Evolutionary conservation across 768 basidiomycete genomes (phyloP).

Genomic region (Tricholomella constricta): DNA sequence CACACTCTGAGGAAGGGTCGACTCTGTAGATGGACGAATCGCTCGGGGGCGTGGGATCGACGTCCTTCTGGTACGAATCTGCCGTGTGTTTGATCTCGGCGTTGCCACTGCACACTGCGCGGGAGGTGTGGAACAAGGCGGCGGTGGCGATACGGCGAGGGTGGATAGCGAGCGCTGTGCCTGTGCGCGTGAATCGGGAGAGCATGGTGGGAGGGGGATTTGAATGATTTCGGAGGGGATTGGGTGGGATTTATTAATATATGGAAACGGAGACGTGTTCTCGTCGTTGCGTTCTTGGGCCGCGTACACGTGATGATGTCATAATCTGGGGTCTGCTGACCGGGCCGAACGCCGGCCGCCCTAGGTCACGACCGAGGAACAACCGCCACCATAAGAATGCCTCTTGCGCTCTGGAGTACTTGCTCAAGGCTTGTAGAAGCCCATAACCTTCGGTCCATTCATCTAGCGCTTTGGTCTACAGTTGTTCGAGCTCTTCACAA

Average conservation of each 20-base stretch:
- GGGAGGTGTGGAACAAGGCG: constrained; percentile 8
- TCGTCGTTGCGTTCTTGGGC: neutral
- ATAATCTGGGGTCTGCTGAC: neutral
- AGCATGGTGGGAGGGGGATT: constrained; percentile 14
- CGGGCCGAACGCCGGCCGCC: neutral
- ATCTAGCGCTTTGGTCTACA: no score
- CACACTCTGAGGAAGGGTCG: constrained; percentile 43
- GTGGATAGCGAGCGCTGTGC: constrained; percentile 1
- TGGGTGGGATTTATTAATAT: neutral
- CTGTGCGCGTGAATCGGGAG: constrained; percentile 5
- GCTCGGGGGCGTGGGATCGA: constrained; percentile 43
- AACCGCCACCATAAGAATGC: no score
- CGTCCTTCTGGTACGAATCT: constrained; percentile 51
- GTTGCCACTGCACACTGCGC: neutral
- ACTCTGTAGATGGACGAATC: constrained; percentile 47
- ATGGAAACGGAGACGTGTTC: no score
- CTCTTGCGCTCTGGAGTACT: no score
- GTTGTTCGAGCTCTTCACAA: no score
- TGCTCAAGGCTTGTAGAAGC: no score
- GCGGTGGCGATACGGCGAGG: constrained; percentile 4
- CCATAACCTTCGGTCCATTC: no score
- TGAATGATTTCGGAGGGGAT: neutral
- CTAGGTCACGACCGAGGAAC: no score
- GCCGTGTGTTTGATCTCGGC: constrained; percentile 26
- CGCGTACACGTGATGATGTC: constrained; percentile 15